phyloP scores from a whole-genome alignment of 1,139 yeast species.

The Candida tropicalis region DNA sequence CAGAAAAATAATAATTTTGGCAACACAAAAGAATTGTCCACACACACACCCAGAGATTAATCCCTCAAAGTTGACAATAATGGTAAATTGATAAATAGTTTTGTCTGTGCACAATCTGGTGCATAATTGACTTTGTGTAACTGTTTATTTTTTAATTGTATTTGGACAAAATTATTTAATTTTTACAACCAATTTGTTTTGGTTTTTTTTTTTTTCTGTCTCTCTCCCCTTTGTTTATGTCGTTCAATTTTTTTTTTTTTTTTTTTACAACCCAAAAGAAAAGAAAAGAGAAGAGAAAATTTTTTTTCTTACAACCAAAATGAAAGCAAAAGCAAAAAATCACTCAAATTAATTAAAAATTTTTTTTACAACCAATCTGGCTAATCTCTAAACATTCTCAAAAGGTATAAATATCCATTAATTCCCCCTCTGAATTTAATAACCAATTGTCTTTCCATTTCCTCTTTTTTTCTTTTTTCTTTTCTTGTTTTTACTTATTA shows the following conservation, averaged over 20 bases:
- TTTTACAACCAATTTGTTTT: not conserved
- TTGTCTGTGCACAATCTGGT: not conserved
- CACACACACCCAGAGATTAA: too few relatives aligned
- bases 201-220: too few relatives aligned
- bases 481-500: conserved; percentile 7
- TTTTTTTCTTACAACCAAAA: not conserved
- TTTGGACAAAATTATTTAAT: conserved; percentile 2
- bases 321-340: too few relatives aligned
- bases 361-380: not conserved
- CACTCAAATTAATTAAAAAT: too few relatives aligned
- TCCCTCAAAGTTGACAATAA: too few relatives aligned
- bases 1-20: too few relatives aligned
- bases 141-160: conserved; percentile 1
- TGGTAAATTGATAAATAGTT: not conserved
- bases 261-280: too few relatives aligned
- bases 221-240: not conserved
- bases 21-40: too few relatives aligned
- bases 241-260: not conserved
- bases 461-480: conserved; percentile 9
- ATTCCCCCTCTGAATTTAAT: not conserved
- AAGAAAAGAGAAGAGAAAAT: too few relatives aligned
- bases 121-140: not conserved
- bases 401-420: not conserved
- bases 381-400: not conserved
- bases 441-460: conserved; percentile 7